Conservation (phyloP, 805 yeast genomes). For the Cyberlindnera petersonii region DNA sequence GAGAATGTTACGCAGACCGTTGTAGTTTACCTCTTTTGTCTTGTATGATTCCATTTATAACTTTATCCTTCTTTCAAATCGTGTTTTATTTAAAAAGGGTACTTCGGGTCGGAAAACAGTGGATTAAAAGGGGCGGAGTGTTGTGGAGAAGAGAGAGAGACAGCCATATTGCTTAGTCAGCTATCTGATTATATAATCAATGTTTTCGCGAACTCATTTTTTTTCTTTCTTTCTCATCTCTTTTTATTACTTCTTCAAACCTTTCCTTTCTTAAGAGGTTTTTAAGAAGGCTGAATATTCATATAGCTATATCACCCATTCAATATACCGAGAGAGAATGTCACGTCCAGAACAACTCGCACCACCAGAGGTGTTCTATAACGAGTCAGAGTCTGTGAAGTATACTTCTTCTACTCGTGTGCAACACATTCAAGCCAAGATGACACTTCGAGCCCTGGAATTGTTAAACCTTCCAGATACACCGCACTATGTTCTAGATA, state of each 20-base stretch:
- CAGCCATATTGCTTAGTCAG: too few relatives aligned
- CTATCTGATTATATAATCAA: neutral
- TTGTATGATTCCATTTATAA: conserved; percentile 1
- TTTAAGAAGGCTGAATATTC: too few relatives aligned
- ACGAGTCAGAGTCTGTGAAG: conserved; percentile 83
- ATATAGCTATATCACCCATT: too few relatives aligned
- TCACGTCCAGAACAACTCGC: conserved; percentile 96
- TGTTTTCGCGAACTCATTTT: neutral
- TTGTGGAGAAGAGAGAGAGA: too few relatives aligned
- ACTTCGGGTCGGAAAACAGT: too few relatives aligned
- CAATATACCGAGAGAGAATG: conserved; percentile 54
- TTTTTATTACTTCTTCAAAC: neutral
- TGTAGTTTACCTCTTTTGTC: conserved; percentile 22
- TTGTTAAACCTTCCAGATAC: conserved; percentile 55
- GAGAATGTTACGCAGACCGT: conserved; percentile 44
- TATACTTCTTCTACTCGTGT: conserved; percentile 94
- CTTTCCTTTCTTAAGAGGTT: too few relatives aligned
- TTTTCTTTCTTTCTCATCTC: neutral
- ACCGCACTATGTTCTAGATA: conserved; percentile 71
- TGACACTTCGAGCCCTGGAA: conserved; percentile 93
- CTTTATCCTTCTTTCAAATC: too few relatives aligned
- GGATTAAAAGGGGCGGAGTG: too few relatives aligned
- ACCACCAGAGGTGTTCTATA: conserved; percentile 93
- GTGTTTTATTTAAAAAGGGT: too few relatives aligned
- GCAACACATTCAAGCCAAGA: conserved; percentile 96